Conservation (phyloP, 2,329 filamentous ascomycete genomes). For the Sporothrix brasiliensis region DNA sequence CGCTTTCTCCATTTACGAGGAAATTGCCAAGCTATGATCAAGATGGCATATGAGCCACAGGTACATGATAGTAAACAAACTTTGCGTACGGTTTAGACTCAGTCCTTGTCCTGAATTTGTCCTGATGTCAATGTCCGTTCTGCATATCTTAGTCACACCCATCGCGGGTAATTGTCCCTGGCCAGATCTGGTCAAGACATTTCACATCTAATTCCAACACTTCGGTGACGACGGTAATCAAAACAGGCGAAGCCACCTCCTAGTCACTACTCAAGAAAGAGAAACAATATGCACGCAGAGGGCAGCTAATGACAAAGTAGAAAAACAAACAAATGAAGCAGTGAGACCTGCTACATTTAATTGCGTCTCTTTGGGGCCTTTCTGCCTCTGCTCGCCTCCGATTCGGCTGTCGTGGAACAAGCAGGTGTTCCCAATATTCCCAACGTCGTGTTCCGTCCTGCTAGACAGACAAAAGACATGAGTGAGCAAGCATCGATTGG, state of each 20-base stretch:
- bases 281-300: neutral
- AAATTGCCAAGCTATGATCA: no score
- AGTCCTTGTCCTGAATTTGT: neutral
- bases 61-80: neutral
- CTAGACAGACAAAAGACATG: neutral
- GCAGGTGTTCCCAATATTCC: neutral
- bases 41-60: no score
- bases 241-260: neutral
- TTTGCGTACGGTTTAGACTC: no score
- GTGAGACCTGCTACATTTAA: neutral
- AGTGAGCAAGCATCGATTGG: neutral
- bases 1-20: no score
- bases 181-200: constrained; percentile 9
- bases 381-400: neutral
- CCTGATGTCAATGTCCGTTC: neutral
- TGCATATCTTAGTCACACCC: neutral
- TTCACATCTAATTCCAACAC: constrained; percentile 5
- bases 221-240: constrained; percentile 21
- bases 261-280: neutral
- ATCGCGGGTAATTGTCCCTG: neutral
- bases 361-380: neutral
- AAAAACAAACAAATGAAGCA: neutral
- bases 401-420: constrained; percentile 19
- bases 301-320: neutral
- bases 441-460: neutral